A percentile compares a stretch with the other conserved stretches of the same genome.
These are phyloP conservation scores for Dichotomopilus funicola DNA, from an alignment of 2,329 filamentous ascomycete genomes.

Conservation along the genomic window DNA sequence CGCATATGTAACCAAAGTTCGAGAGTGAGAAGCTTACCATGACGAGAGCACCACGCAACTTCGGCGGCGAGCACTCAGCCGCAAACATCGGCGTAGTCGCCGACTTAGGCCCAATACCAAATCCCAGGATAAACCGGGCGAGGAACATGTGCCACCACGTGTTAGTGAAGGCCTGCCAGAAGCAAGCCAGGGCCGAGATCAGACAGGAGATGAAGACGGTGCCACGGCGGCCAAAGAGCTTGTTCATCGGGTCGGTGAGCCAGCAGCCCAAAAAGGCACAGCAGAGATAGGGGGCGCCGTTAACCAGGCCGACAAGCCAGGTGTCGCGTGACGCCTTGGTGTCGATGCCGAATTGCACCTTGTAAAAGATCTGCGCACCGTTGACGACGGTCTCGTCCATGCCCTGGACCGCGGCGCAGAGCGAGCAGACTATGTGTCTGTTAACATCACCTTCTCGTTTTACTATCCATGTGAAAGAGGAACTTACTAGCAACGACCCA, in stretches of 20 bases:
- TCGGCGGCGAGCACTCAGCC: slow-evolving; percentile 59
- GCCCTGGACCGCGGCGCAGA: slow-evolving; percentile 63
- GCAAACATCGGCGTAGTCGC: slow-evolving; percentile 64
- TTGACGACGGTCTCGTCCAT: slow-evolving; percentile 68
- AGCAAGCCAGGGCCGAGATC: slow-evolving; percentile 50
- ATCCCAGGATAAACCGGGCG: slow-evolving; percentile 61
- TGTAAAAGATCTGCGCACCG: slow-evolving; percentile 61
- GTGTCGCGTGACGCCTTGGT: slow-evolving; percentile 41
- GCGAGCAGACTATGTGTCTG: slow-evolving; percentile 46
- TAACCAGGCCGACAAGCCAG: slow-evolving; percentile 57
- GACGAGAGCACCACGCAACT: slow-evolving; percentile 60
- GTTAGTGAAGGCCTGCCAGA: slow-evolving; percentile 43
- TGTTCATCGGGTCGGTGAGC: slow-evolving; percentile 67
- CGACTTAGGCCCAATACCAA: slow-evolving; percentile 65
- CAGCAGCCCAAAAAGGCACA: slow-evolving; percentile 66
- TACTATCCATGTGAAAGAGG: not conserved
- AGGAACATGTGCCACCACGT: slow-evolving; percentile 63
- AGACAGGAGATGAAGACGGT: slow-evolving; percentile 61
- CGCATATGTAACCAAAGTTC: too few species aligned
- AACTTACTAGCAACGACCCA: slow-evolving; percentile 50
- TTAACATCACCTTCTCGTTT: not conserved
- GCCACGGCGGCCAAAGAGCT: slow-evolving; percentile 61
- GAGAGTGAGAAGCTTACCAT: slow-evolving; percentile 39
- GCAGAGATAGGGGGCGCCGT: slow-evolving; percentile 57
- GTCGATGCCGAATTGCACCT: slow-evolving; percentile 53